These are phyloP conservation scores for Paraphoma chrysanthemicola DNA, from an alignment of 2,329 filamentous ascomycete genomes.

Conservation along the genomic window DNA sequence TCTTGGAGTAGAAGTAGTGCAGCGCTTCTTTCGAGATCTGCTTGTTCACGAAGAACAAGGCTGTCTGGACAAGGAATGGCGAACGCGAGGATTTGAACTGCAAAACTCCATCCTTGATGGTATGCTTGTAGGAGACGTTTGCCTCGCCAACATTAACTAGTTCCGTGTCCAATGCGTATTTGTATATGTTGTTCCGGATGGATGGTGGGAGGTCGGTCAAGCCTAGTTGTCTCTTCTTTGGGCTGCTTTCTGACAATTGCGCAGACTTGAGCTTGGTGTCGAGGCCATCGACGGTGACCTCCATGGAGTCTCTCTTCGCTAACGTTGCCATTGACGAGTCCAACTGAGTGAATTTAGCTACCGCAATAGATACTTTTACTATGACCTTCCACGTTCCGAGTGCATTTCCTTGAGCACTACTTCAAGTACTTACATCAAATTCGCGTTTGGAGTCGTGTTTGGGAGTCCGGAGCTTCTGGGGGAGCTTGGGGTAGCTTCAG, in stretches of 20 bases:
- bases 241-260: constrained; percentile 5
- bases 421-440: too few relatives aligned
- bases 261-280: constrained; percentile 22
- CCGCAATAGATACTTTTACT: too few relatives aligned
- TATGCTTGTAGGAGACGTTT: constrained; percentile 41
- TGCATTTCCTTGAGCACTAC: too few relatives aligned
- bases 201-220: constrained; percentile 36
- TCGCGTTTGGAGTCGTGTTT: too few relatives aligned
- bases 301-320: constrained; percentile 42
- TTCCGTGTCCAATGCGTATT: constrained; percentile 42
- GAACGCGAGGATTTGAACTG: constrained; percentile 37
- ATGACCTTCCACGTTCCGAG: too few relatives aligned
- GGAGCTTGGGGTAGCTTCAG: neutral
- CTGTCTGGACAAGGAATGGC: constrained; percentile 32
- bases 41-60: constrained; percentile 38
- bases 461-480: neutral
- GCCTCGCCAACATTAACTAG: constrained; percentile 36
- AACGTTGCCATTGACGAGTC: constrained; percentile 5
- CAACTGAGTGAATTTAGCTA: neutral
- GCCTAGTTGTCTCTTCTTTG: constrained; percentile 32
- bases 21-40: constrained; percentile 28
- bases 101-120: constrained; percentile 25
- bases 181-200: constrained; percentile 43
- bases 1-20: constrained; percentile 41
- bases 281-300: constrained; percentile 26